Evolutionary conservation across 78 protist species (phyloP).

Genomic region (Chrysochromulina tobinii): DNA sequence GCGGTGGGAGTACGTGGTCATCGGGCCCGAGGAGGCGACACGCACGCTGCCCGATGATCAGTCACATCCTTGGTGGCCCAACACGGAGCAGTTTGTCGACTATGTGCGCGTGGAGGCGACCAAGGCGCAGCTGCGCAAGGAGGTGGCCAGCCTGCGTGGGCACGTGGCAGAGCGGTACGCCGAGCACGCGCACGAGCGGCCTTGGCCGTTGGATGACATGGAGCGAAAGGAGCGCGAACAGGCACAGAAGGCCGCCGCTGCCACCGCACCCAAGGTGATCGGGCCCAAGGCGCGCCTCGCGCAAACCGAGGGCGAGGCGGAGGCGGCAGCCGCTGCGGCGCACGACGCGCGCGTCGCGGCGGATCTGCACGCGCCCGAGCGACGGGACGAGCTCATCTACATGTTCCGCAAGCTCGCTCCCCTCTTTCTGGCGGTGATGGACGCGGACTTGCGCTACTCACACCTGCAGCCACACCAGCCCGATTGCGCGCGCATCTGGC

Average conservation of each 20-base stretch:
- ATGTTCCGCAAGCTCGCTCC: neutral
- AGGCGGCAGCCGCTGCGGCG: neutral
- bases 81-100: constrained; percentile 2
- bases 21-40: neutral
- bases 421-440: neutral
- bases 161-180: neutral
- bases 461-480: neutral
- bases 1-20: neutral
- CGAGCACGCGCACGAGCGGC: too few species aligned
- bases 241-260: too few species aligned
- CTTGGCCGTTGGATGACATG: neutral
- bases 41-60: neutral
- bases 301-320: too few species aligned
- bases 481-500: too few species aligned
- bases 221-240: neutral
- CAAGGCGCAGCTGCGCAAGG: neutral
- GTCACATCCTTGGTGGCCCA: constrained; percentile 7
- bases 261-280: too few species aligned
- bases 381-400: neutral
- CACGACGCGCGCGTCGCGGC: neutral
- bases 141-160: neutral
- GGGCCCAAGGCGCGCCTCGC: too few species aligned
- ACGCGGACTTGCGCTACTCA: neutral
- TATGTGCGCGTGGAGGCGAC: neutral
- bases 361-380: neutral